Percentiles rank a stretch among this genome's conserved stretches.
These are phyloP conservation scores for Pythium oligandrum DNA, from an alignment of 352 stramenopile genomes.

Conservation along the genomic window DNA sequence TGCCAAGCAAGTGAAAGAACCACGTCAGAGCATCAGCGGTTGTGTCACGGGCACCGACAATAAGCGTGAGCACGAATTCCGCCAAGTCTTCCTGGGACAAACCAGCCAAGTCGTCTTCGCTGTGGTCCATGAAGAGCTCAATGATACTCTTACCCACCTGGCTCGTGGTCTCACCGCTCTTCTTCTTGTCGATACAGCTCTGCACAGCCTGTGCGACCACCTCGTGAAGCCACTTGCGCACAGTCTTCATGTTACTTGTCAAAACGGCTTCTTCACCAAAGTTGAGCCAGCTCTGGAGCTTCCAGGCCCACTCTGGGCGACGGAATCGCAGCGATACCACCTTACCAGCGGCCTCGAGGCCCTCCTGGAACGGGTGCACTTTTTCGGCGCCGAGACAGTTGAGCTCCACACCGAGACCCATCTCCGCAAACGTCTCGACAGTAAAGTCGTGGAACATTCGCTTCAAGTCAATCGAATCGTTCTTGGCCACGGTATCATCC, in stretches of 20 bases:
- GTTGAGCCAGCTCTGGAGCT: slow-evolving; percentile 42
- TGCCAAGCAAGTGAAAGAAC: slow-evolving; percentile 61
- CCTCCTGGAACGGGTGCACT: slow-evolving; percentile 39
- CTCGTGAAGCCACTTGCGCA: slow-evolving; percentile 36
- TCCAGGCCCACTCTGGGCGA: slow-evolving; percentile 46
- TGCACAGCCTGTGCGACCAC: slow-evolving; percentile 42
- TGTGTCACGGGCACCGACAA: slow-evolving; percentile 69
- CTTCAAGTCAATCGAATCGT: slow-evolving; percentile 15
- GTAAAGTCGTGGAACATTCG: slow-evolving; percentile 47
- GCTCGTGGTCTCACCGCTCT: slow-evolving; percentile 16
- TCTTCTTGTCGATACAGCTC: slow-evolving; percentile 5
- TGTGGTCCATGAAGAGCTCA: slow-evolving; percentile 9
- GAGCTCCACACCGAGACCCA: slow-evolving; percentile 45
- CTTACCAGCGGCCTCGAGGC: slow-evolving; percentile 30
- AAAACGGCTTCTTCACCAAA: slow-evolving; percentile 35
- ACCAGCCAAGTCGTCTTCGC: slow-evolving; percentile 13
- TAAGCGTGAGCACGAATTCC: slow-evolving; percentile 59
- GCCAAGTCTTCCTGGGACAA: slow-evolving; percentile 28
- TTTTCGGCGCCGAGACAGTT: slow-evolving; percentile 32
- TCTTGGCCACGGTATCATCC: not conserved
- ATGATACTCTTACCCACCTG: slow-evolving; percentile 19
- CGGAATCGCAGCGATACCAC: slow-evolving; percentile 40
- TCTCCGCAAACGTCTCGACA: slow-evolving; percentile 51
- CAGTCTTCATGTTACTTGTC: slow-evolving; percentile 17
- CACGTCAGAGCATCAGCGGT: slow-evolving; percentile 61